Evolutionary conservation across 2,329 filamentous ascomycete genomes (phyloP).

Genomic region (Epichloe bromicola): DNA sequence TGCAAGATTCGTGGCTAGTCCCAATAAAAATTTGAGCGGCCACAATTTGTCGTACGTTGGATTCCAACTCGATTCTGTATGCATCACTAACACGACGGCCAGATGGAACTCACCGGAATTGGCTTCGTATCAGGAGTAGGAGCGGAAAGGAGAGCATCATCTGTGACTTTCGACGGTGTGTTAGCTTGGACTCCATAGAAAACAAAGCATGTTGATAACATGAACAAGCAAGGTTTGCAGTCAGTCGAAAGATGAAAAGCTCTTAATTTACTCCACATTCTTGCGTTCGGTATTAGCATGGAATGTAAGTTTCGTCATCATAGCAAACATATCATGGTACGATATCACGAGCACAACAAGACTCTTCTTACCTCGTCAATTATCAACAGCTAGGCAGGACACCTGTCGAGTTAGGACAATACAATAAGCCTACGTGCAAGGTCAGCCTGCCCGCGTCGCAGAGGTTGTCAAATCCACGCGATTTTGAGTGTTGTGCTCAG

Average conservation of each 20-base stretch:
- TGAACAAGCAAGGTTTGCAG: conserved; percentile 17
- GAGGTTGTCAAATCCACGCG: neutral
- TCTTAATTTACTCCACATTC: conserved; percentile 55
- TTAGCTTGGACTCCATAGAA: conserved; percentile 7
- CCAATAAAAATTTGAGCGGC: conserved; percentile 56
- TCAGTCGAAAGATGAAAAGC: conserved; percentile 85
- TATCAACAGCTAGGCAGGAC: neutral
- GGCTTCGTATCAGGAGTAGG: conserved; percentile 35
- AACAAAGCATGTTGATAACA: conserved; percentile 12
- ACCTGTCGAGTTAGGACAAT: neutral
- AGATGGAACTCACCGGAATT: conserved; percentile 34
- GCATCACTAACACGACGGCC: conserved; percentile 10
- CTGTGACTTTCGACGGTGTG: neutral
- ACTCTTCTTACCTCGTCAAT: conserved; percentile 13
- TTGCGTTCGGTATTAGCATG: conserved; percentile 62
- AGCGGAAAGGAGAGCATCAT: neutral
- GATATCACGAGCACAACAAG: neutral
- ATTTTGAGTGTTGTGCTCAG: conserved; percentile 13
- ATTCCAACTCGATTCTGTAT: neutral
- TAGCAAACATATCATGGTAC: conserved; percentile 15
- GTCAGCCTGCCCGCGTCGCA: neutral
- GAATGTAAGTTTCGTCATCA: conserved; percentile 60
- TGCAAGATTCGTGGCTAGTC: conserved; percentile 59
- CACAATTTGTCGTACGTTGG: conserved; percentile 54
- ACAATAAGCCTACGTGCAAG: neutral